Evolutionary conservation across 163 green algal genomes (phyloP), one percentile per base, ranked within the genome.

Genomic region (Chloromonas sp.): DNA sequence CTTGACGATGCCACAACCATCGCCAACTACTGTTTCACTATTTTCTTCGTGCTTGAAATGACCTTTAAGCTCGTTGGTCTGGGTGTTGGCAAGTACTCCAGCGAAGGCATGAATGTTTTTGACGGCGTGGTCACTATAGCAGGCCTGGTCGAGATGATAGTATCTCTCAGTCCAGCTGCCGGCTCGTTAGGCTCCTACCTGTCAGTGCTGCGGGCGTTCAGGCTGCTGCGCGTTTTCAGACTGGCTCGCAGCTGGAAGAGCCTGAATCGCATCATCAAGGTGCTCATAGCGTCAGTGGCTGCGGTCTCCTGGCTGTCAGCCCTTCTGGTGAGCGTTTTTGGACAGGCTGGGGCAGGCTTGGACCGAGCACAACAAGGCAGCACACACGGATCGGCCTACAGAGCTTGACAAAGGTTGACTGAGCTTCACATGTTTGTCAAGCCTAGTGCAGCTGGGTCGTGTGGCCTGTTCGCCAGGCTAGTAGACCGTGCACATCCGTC

Each of bases 21-120:
- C 78, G 76, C 92, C 82, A 95, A 96, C 86, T 86, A 89, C 58
- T 60, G 87, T 1, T 88, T 96, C 57, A 92, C 91, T 0, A 57
- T 84, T 0, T 95, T 92, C 85, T 97, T 97, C 71, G 82, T 84
- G n/a, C 0, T 92, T 5, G 94, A 97, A 88, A 89, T 95, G 89
- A 0, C 91, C 11, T 36, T 96, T 61, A 95, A 95, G 88, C 36
- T 95, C 36, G 83, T 87, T 1, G 91, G 66, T 1, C 85, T 94
- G 57, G 88, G 90, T 0, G 61, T 86, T 1, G 82, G 70, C 61
- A 76, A 86, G 60, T 95, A 94, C 84, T 85, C 91, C 57, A 58
- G 15, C 60, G 90, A 94, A 84, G 79, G 77, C 70, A 92, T 95
- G 87, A 93, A 93, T 84, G n/a, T 82, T 0, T 70, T 95, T 86